Percentiles rank a stretch among this genome's conserved stretches.
Evolutionary conservation across 495 filamentous ascomycete species (phyloP).

Genomic region (Bacidia rubella): DNA sequence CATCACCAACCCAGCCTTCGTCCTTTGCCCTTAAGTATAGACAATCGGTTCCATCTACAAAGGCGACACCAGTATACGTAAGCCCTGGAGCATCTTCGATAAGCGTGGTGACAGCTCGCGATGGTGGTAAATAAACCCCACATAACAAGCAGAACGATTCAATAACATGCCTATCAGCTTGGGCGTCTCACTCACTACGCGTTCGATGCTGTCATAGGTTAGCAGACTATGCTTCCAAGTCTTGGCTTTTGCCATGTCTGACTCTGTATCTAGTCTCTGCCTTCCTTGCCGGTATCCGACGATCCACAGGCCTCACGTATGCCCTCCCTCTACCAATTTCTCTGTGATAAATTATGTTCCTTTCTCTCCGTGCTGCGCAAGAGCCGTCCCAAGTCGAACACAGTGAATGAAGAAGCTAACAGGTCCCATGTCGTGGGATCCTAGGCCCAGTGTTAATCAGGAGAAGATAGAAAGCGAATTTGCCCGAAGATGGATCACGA

Average conservation of each 20-base stretch:
- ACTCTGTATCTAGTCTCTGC: slow-evolving; percentile 55
- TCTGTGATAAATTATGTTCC: too few relatives aligned
- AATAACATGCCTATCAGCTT: slow-evolving; percentile 44
- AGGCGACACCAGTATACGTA: too few relatives aligned
- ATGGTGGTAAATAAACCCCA: slow-evolving; percentile 19
- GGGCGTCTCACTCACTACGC: slow-evolving; percentile 87
- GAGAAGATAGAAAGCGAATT: slow-evolving; percentile 79
- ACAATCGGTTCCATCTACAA: too few relatives aligned
- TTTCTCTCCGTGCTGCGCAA: not conserved
- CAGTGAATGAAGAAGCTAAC: slow-evolving; percentile 23
- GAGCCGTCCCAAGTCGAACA: not conserved
- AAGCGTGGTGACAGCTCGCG: not conserved
- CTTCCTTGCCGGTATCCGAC: slow-evolving; percentile 90
- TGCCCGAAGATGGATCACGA: slow-evolving; percentile 80
- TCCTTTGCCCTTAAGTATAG: too few relatives aligned
- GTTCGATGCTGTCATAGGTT: slow-evolving; percentile 89
- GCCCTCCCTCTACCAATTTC: slow-evolving; percentile 16
- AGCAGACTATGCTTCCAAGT: slow-evolving; percentile 21
- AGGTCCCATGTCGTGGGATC: slow-evolving; percentile 27
- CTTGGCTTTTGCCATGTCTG: not conserved
- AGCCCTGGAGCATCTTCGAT: too few relatives aligned
- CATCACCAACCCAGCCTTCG: too few relatives aligned
- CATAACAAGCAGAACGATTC: not conserved
- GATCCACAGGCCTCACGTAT: slow-evolving; percentile 94
- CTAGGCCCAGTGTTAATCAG: slow-evolving; percentile 71